These are phyloP conservation scores for Cercospora sesami DNA, from an alignment of 2,329 filamentous ascomycete genomes.

Conservation along the genomic window DNA sequence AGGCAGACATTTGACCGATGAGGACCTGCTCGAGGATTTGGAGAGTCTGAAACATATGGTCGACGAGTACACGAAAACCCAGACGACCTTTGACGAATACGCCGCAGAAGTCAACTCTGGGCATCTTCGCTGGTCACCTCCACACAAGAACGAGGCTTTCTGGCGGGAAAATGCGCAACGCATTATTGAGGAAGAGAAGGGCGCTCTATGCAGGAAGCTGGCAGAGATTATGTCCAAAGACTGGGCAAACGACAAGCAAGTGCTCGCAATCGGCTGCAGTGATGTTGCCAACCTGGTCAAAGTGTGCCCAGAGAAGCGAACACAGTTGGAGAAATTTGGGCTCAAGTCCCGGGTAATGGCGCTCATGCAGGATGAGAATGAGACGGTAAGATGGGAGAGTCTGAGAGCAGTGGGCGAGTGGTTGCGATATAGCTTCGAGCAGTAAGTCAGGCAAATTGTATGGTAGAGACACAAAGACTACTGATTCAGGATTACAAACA, in stretches of 20 bases:
- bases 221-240: slow-evolving; percentile 81
- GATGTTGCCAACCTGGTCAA: slow-evolving; percentile 87
- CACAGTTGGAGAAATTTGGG: slow-evolving; percentile 76
- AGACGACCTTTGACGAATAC: slow-evolving; percentile 68
- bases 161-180: slow-evolving; percentile 89
- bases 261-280: slow-evolving; percentile 89
- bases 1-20: slow-evolving; percentile 52
- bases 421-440: slow-evolving; percentile 68
- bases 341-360: slow-evolving; percentile 89
- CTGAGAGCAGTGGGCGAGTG: slow-evolving; percentile 79
- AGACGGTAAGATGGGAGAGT: slow-evolving; percentile 90
- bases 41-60: slow-evolving; percentile 60
- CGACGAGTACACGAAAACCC: slow-evolving; percentile 76
- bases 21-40: slow-evolving; percentile 55
- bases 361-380: slow-evolving; percentile 85
- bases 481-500: neutral
- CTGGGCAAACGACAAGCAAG: slow-evolving; percentile 81
- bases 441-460: slow-evolving; percentile 16
- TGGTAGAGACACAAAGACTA: neutral
- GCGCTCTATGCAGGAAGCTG: slow-evolving; percentile 73
- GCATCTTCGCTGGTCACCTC: slow-evolving; percentile 88
- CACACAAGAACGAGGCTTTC: slow-evolving; percentile 81
- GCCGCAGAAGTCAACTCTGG: slow-evolving; percentile 81
- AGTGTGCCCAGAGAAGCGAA: slow-evolving; percentile 81
- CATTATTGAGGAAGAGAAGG: slow-evolving; percentile 81